Percentiles rank a stretch among this genome's conserved stretches.
These are phyloP conservation scores for Triangularia verruculosa DNA, from an alignment of 2,329 filamentous ascomycete species.

Conservation along the genomic window DNA sequence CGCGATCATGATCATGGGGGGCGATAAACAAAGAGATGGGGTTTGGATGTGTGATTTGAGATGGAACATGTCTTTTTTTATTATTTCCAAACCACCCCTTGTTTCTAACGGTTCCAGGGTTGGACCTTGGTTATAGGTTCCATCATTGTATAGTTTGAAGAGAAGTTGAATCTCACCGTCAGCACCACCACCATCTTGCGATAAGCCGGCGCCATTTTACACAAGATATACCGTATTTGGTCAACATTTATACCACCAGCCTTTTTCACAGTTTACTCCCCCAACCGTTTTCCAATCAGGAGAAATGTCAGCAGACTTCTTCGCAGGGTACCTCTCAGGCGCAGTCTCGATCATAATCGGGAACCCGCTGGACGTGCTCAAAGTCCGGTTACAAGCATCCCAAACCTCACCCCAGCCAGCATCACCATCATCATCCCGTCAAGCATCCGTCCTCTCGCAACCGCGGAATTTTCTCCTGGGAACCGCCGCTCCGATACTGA, in stretches of 20 bases:
- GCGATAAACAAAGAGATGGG: neutral
- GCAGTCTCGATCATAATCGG: constrained; percentile 83
- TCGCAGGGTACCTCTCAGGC: constrained; percentile 87
- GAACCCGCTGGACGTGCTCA: constrained; percentile 69
- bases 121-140: too few relatives aligned
- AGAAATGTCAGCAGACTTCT: constrained; percentile 85
- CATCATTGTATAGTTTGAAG: too few relatives aligned
- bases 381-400: constrained; percentile 75
- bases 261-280: too few relatives aligned
- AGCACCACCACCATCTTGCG: too few relatives aligned
- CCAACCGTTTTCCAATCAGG: too few relatives aligned
- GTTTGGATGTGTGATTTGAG: neutral
- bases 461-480: constrained; percentile 47
- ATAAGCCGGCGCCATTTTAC: too few relatives aligned
- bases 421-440: neutral
- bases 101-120: too few relatives aligned
- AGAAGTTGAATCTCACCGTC: too few relatives aligned
- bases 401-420: neutral
- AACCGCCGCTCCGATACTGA: constrained; percentile 78
- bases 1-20: neutral
- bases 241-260: too few relatives aligned
- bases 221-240: too few relatives aligned
- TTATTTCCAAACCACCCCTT: too few relatives aligned
- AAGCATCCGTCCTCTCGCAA: neutral
- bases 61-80: neutral